A percentile compares a stretch with the other conserved stretches of the same genome.
These are phyloP conservation scores for Xylaria polymorpha DNA, from an alignment of 2,329 filamentous ascomycete genomes.

Conservation along the genomic window DNA sequence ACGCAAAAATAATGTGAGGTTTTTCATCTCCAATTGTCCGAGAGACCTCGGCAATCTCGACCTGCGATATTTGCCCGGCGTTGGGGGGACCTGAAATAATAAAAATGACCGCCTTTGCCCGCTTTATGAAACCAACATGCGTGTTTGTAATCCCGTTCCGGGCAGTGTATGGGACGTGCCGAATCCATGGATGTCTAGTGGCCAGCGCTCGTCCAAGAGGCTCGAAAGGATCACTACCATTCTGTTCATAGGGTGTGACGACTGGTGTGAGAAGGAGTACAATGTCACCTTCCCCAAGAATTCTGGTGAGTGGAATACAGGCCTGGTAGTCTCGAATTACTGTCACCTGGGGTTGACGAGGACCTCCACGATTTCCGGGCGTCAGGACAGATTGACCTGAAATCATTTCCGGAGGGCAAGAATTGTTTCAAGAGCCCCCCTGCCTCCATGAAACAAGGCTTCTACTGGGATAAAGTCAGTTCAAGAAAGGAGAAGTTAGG, in stretches of 20 bases:
- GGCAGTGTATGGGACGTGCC: slow-evolving; percentile 78
- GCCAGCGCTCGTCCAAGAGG: slow-evolving; percentile 73
- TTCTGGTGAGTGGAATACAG: slow-evolving; percentile 60
- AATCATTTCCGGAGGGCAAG: slow-evolving; percentile 49
- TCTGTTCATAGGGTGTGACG: slow-evolving; percentile 58
- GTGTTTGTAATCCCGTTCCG: slow-evolving; percentile 71
- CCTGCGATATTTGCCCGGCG: slow-evolving; percentile 63
- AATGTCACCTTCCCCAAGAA: slow-evolving; percentile 62
- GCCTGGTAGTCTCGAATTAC: slow-evolving; percentile 49
- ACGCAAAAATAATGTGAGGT: slow-evolving; percentile 65
- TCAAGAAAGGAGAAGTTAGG: not conserved
- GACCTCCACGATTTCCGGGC: slow-evolving; percentile 48
- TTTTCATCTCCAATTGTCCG: slow-evolving; percentile 59
- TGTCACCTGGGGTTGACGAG: slow-evolving; percentile 47
- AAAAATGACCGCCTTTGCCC: slow-evolving; percentile 70
- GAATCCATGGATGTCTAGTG: slow-evolving; percentile 68
- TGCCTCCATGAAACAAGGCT: slow-evolving; percentile 43
- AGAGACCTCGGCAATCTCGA: slow-evolving; percentile 61
- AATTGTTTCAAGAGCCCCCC: slow-evolving; percentile 42
- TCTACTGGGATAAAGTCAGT: slow-evolving; percentile 28
- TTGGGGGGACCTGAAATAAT: slow-evolving; percentile 64
- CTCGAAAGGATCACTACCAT: slow-evolving; percentile 75
- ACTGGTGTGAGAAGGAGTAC: slow-evolving; percentile 72
- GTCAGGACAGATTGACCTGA: slow-evolving; percentile 45
- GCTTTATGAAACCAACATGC: slow-evolving; percentile 71